Percentiles rank a stretch among this genome's conserved stretches.
These are phyloP conservation scores for Sclerotinia sclerotiorum DNA, from an alignment of 2,329 filamentous ascomycete genomes.

Conservation along the genomic window DNA sequence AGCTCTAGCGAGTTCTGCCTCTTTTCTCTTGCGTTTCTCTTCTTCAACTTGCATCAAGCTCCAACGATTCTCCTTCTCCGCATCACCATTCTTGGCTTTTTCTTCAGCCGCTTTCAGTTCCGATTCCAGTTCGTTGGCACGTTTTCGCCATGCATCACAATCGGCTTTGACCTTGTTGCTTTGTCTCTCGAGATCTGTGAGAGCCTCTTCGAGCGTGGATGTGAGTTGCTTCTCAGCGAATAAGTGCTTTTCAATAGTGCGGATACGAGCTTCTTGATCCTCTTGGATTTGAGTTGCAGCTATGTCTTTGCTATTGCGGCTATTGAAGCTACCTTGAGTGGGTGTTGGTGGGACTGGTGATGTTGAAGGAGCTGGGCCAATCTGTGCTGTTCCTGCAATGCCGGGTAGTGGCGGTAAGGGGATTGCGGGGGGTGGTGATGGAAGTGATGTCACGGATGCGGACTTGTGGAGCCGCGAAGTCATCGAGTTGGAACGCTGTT, in stretches of 20 bases:
- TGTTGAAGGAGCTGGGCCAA: constrained; percentile 43
- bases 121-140: constrained; percentile 58
- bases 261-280: constrained; percentile 92
- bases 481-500: constrained; percentile 58
- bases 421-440: constrained; percentile 91
- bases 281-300: constrained; percentile 78
- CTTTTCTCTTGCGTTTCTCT: constrained; percentile 86
- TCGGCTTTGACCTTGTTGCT: constrained; percentile 90
- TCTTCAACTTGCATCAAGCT: constrained; percentile 91
- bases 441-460: constrained; percentile 76
- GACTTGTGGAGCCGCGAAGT: constrained; percentile 67
- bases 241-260: constrained; percentile 94
- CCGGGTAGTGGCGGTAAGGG: constrained; percentile 88
- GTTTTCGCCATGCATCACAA: constrained; percentile 86
- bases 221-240: constrained; percentile 96
- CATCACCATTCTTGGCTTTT: constrained; percentile 43
- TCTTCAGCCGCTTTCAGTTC: constrained; percentile 53
- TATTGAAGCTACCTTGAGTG: constrained; percentile 49
- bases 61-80: constrained; percentile 52
- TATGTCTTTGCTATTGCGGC: constrained; percentile 77
- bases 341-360: constrained; percentile 50
- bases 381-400: constrained; percentile 49
- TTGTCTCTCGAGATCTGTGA: constrained; percentile 89
- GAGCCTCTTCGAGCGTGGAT: constrained; percentile 88
- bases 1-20: constrained; percentile 83